These are phyloP conservation scores for Neofusicoccum laricinum DNA, from an alignment of 2,329 filamentous ascomycete species.

Conservation along the genomic window DNA sequence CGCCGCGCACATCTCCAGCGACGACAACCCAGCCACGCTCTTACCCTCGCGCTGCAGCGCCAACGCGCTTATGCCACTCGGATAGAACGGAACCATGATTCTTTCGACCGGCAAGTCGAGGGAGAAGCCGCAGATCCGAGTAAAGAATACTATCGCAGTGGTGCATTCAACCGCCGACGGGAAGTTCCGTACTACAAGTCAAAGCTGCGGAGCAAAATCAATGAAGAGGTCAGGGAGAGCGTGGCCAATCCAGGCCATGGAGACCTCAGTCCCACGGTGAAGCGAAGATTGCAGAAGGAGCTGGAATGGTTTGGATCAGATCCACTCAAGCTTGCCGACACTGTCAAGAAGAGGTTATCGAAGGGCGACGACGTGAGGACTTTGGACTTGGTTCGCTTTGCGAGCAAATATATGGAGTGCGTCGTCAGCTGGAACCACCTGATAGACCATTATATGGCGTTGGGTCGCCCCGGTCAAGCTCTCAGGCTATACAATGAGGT, in stretches of 20 bases:
- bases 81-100: neutral
- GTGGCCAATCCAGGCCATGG: neutral
- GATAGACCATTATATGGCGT: slow-evolving; percentile 66
- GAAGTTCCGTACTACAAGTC: neutral
- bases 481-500: slow-evolving; percentile 89
- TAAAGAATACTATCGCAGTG: neutral
- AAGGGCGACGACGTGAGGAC: slow-evolving; percentile 65
- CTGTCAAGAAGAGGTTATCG: slow-evolving; percentile 60
- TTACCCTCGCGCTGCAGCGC: slow-evolving; percentile 13
- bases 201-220: neutral
- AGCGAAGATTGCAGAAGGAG: neutral
- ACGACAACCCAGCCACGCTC: neutral
- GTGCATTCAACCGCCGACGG: neutral
- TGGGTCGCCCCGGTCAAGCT: slow-evolving; percentile 60
- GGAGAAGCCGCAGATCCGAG: neutral
- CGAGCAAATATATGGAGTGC: slow-evolving; percentile 61
- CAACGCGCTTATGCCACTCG: slow-evolving; percentile 2
- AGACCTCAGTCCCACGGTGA: neutral
- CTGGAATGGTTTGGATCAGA: slow-evolving; percentile 51
- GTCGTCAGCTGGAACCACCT: slow-evolving; percentile 86
- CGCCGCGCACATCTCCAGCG: slow-evolving; percentile 6
- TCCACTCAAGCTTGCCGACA: slow-evolving; percentile 68
- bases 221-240: neutral
- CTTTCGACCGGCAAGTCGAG: neutral
- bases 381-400: slow-evolving; percentile 62